Evolutionary conservation across 495 filamentous ascomycete species (phyloP), one percentile per base, ranked within the genome.

Genomic region (Lasiosphaeria ovina): DNA sequence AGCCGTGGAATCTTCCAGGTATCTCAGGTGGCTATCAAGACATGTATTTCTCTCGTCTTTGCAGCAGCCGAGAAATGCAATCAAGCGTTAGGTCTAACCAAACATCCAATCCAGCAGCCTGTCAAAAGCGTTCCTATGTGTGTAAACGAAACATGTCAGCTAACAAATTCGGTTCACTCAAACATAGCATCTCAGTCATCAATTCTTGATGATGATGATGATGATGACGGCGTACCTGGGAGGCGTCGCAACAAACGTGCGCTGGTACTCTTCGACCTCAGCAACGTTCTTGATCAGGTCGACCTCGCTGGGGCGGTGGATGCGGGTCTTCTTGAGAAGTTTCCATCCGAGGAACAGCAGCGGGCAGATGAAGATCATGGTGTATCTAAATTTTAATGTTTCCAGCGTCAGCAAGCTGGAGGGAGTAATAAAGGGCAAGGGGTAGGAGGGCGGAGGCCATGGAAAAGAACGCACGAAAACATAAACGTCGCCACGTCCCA

Each of bases 401-500:
- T 8, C 35, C n/a, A 48, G 38, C 10, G 5, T 56, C 62, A 35
- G 6, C 16, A 47, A 4, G 16, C 16, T 5, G 12, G 38, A 8
- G 54, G 45, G 16, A 11, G 31, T 45, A 47, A 12, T 17, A 36
- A 40, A 48, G 33, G 7, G 4, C 34, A 11, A 51, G n/a, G 11
- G 31, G 0, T 32, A 14, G 3, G 24, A 24, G 24, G 0, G 24
- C 24, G 24, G 24, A 24, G 24, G 24, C 24, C 24, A 31, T 17
- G 1, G 16, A 12, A 35, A 49, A 32, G 35, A 40, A 77, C 81
- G 77, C 64, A 92, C 69, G 86, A 88, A 72, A 92, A 92, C 35
- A 93, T 72, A 63, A 94, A 93, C 0, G 82, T 88, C 2, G 89
- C 77, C 10, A 93, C 64, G 52, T 87, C 79, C 89, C 90, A 93